Evolutionary conservation across 192 early-diverging fungal genomes (phyloP).

Genomic region (Allomyces javanicus): DNA sequence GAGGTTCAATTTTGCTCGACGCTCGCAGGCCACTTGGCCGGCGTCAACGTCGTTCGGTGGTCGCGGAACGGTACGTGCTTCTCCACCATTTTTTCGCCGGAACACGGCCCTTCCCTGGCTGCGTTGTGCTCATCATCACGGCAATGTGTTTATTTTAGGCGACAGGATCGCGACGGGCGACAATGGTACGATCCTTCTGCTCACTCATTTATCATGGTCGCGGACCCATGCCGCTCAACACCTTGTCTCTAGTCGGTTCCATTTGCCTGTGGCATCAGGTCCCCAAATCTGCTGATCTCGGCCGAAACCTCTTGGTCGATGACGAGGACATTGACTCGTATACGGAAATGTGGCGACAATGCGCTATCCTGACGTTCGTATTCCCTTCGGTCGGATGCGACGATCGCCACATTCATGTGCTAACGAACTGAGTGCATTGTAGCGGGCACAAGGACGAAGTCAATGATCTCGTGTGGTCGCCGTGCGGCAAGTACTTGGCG

Average conservation of each 20-base stretch:
- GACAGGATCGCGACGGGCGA: not conserved
- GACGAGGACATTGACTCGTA: not conserved
- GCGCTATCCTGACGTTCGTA: not conserved
- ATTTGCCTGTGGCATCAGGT: not conserved
- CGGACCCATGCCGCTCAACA: not conserved
- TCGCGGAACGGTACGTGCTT: not conserved
- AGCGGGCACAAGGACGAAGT: constrained; percentile 30
- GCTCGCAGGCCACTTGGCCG: not conserved
- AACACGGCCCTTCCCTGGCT: too few species aligned
- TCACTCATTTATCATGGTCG: not conserved
- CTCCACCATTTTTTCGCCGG: not conserved
- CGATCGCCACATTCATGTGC: not conserved
- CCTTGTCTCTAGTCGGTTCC: not conserved
- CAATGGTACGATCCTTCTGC: not conserved
- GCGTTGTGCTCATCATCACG: not conserved
- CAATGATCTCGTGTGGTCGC: constrained; percentile 87
- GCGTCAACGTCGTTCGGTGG: not conserved
- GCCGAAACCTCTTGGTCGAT: not conserved
- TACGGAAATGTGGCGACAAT: not conserved
- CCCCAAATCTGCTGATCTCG: not conserved
- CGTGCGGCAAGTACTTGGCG: constrained; percentile 55
- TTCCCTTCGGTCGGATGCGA: too few species aligned
- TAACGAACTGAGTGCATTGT: not conserved
- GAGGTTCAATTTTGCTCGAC: not conserved
- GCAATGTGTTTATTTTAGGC: not conserved